Base-by-base conservation (phyloP, 805 yeast genomes). In the Kodamaea kaohsiungensis region DNA sequence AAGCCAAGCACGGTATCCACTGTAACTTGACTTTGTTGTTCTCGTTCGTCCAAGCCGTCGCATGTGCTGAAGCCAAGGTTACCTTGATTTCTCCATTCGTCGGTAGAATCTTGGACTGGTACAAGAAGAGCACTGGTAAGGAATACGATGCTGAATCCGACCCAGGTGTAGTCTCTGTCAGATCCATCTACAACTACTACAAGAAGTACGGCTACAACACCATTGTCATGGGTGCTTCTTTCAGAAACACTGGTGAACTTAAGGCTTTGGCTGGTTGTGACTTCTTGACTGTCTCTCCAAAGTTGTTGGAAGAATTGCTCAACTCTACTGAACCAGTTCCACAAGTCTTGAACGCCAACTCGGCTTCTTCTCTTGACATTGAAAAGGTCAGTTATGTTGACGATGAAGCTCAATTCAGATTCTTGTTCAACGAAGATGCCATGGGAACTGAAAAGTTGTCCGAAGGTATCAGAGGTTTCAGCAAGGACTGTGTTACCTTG, bases 191-290 rank as follows among this genome's bases (percentile, higher is more conserved):
- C 89, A 89, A 92, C 88, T 95, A 95, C 86, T 95, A 95, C 89
- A 95, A 95, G 87, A 93, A 93, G 81, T 90, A 76, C 77, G 93
- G 87, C 65, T 95, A 95, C 86, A 83, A 93, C 68, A 95, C 99
- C 74, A 92, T 95, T 71, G 98, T 95, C 70, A 95, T 95, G 99
- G 99, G 99, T 78, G 99, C 99, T 57, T 93, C 98, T 56, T 93
- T 95, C 91, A 93, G 99, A 86, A 95, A 92, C 83, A 76, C 80
- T 59, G 97, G 91, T 64, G 99, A 93, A 81, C 90, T 95, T 78
- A 88, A 87, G 77, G 97, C 96, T 65, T 82, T 95, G 66, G 98
- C 99, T 56, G 99, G 99, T 75, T 87, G 90, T 70, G 99, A 95
- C 75, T 91, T 79, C 85, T 82, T 95, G 78, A 95, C 99, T 71